These are phyloP conservation scores for Aspergillus sergii DNA, from an alignment of 2,329 filamentous ascomycete species.

Conservation along the genomic window DNA sequence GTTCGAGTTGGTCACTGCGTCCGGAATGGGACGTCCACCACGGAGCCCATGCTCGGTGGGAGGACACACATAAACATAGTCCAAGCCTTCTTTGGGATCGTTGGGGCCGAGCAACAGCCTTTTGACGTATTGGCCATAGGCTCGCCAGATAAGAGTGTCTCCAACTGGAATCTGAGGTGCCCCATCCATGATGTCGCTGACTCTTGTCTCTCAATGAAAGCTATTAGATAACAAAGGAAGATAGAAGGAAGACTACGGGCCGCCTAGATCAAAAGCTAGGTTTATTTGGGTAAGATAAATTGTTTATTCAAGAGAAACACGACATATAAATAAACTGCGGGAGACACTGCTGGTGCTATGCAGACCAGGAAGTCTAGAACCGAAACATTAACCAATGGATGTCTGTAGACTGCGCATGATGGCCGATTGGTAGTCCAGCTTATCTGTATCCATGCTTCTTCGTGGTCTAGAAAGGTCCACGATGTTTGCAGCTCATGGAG, in stretches of 20 bases:
- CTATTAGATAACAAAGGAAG: too few species aligned
- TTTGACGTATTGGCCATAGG: background rate
- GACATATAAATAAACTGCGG: background rate
- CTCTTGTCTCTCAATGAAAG: too few species aligned
- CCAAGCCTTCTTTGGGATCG: background rate
- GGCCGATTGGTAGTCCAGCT: background rate
- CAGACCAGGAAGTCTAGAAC: too few species aligned
- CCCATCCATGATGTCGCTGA: background rate
- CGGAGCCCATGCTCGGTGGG: too few species aligned
- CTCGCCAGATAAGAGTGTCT: background rate
- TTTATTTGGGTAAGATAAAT: too few species aligned
- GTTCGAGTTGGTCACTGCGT: too few species aligned
- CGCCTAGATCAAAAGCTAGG: too few species aligned
- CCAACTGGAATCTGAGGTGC: background rate
- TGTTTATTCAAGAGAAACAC: background rate
- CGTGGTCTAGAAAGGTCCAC: background rate
- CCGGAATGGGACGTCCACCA: too few species aligned
- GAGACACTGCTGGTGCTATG: background rate
- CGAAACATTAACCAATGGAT: background rate
- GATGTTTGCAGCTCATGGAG: background rate
- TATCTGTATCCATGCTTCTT: background rate
- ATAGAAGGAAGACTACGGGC: too few species aligned
- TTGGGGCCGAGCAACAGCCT: background rate
- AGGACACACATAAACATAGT: background rate
- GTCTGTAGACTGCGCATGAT: background rate